Evolutionary conservation across 2,329 filamentous ascomycete genomes (phyloP).

Genomic region (Xylariaceae sp.): DNA sequence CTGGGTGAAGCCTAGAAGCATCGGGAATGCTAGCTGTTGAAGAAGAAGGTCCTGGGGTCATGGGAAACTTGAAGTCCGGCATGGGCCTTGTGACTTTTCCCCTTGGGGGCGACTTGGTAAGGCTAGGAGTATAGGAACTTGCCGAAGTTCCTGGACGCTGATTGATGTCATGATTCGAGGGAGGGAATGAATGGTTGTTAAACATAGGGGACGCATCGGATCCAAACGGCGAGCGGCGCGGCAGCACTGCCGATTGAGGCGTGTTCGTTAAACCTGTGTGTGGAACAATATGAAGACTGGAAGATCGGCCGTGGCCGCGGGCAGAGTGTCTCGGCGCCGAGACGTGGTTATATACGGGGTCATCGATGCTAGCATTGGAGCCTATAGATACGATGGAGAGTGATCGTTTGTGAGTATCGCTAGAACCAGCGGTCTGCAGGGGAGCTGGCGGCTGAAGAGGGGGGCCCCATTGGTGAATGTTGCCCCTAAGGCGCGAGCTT

Average conservation of each 20-base stretch:
- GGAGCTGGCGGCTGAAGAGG: slow-evolving; percentile 25
- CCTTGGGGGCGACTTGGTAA: slow-evolving; percentile 36
- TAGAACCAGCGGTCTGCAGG: slow-evolving; percentile 33
- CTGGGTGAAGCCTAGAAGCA: slow-evolving; percentile 28
- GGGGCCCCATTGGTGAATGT: slow-evolving; percentile 43
- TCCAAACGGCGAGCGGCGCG: slow-evolving; percentile 40
- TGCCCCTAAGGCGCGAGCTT: slow-evolving; percentile 41
- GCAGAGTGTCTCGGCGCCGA: slow-evolving; percentile 42
- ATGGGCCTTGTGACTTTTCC: slow-evolving; percentile 41
- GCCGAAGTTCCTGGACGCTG: slow-evolving; percentile 40
- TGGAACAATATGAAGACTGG: slow-evolving; percentile 72
- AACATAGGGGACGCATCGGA: slow-evolving; percentile 47
- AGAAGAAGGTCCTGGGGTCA: slow-evolving; percentile 39
- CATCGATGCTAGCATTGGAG: slow-evolving; percentile 44
- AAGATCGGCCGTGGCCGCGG: slow-evolving; percentile 68
- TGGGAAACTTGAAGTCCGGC: slow-evolving; percentile 54
- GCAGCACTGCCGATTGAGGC: slow-evolving; percentile 37
- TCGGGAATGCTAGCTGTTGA: slow-evolving; percentile 29
- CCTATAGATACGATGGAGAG: slow-evolving; percentile 79
- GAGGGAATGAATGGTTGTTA: slow-evolving; percentile 49
- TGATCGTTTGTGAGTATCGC: slow-evolving; percentile 66
- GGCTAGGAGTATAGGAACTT: slow-evolving; percentile 41
- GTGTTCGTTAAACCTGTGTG: slow-evolving; percentile 41
- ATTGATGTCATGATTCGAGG: slow-evolving; percentile 40
- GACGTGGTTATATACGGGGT: slow-evolving; percentile 41